Evolutionary conservation across 768 basidiomycete genomes (phyloP), one percentile per base, ranked within the genome.

Genomic region (Trametes sanguinea): DNA sequence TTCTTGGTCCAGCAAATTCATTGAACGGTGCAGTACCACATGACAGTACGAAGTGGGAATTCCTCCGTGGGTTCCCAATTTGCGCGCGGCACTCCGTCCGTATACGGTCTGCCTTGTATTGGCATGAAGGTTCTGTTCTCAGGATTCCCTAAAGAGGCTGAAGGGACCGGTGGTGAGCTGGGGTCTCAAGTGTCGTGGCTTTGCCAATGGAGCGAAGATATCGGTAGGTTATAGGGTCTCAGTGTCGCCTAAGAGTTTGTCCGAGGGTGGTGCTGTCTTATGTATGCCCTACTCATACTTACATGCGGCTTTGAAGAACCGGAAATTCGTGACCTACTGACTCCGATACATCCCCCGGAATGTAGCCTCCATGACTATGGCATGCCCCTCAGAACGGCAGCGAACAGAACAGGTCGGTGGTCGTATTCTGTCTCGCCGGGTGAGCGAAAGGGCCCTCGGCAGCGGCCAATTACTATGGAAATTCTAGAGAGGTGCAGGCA

Each of bases 401-500:
- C 35, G 35, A 6, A 6, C 11, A 37, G 35, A 11, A 11, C 35
- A 6, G 35, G 11, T 37, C 35, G 11, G 11, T 2, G 6, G 35
- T 11, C 35, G 35, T 37, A 11, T 6, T 37, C 22, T 22, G 22
- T 37, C 35, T 37, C 35, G 6, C 35, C 6, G 11, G 11, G 35
- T 37, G 35, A 29, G 22, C 22, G 45, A 22, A 22, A 22, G 22
- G 22, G 22, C 22, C 22, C 22, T 22, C 22, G 22, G 22, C 22
- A 22, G 22, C 22, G 22, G 22, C 22, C 22, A 22, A 22, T 43
- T 32, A 48, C 14, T 16, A 14, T 4, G 32, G 32, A 14, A 13
- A 32, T 35, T 30, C 47, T n/a, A 63, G n/a, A 65, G 32, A 43
- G 51, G 51, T 47, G 69, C 54, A 4, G 69, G 71, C n/a, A 72